Evolutionary conservation across 2,329 filamentous ascomycete species (phyloP), one percentile per base, ranked within the genome.

Genomic region (Aspergillus calidoustus): DNA sequence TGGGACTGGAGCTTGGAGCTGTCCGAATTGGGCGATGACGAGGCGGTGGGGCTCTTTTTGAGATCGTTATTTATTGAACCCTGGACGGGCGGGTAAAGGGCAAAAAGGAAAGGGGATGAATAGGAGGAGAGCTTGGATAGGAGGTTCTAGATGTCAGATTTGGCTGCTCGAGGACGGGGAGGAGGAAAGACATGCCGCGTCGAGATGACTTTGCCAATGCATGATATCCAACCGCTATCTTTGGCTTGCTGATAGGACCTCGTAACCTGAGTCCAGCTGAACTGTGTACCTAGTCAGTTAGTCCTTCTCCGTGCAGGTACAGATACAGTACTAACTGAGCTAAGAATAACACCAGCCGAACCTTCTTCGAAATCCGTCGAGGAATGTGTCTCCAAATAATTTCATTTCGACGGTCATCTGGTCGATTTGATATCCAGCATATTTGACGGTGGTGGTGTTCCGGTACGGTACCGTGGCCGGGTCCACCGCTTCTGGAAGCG

Each of bases 51-150:
- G 61, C 61, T 25, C 25, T 34, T 61, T 49, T 56, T 57, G 55
- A 60, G 61, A 60, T 62, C 56, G 34, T 57, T 56, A 54, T 54
- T 58, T 51, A 51, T 62, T 64, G 62, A 64, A 64, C 62, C 62
- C 62, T 64, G 59, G 44, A 31, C 30, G 23, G 54, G 46, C 28
- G 44, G n/a, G 44, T 23, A 47, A 28, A 49, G 2, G 23, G 13
- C 31, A 7, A 50, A 17, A 50, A 31, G 25, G 15, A 22, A 31
- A 50, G 23, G 13, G 48, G 25, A 17, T 28, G 17, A 50, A 22
- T n/a, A 15, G 43, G 52, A 54, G 46, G 46, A 41, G 52, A 41
- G 52, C 17, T 34, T 22, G 31, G 50, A 25, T 34, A 55, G 53
- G 54, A 56, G 54, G 44, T 28, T 48, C 48, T 15, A 38, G 23